Evolutionary conservation across 2,329 filamentous ascomycete species (phyloP).

Genomic region (Laburnicola sp.): DNA sequence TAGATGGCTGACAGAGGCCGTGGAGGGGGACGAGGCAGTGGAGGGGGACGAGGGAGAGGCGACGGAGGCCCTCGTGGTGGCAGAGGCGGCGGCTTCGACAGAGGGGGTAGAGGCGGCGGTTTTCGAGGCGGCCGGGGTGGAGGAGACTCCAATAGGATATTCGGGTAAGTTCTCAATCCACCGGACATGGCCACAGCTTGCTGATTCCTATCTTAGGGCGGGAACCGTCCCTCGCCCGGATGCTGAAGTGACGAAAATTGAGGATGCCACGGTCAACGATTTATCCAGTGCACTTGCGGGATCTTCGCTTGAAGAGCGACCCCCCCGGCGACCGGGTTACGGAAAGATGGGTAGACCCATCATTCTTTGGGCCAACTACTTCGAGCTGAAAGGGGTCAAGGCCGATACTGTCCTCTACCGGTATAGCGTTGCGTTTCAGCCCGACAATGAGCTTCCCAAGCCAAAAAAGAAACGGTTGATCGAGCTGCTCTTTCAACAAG

Average conservation of each 20-base stretch:
- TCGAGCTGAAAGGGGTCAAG: conserved; percentile 41
- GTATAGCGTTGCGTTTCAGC: conserved; percentile 37
- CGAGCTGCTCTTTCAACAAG: conserved; percentile 47
- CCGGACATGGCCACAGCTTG: conserved; percentile 5
- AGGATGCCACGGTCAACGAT: conserved; percentile 39
- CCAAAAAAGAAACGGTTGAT: conserved; percentile 55
- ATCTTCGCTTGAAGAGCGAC: conserved; percentile 22
- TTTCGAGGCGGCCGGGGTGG: too few relatives aligned
- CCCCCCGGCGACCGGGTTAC: conserved; percentile 35
- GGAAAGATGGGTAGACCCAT: conserved; percentile 46
- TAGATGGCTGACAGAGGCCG: conserved; percentile 27
- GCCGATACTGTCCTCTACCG: conserved; percentile 27
- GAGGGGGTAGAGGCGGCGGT: too few relatives aligned
- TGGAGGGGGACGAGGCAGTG: too few relatives aligned
- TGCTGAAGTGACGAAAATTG: conserved; percentile 33
- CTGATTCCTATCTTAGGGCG: conserved; percentile 20
- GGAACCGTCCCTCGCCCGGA: conserved; percentile 41
- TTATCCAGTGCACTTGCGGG: conserved; percentile 27
- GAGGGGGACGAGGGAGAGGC: conserved; percentile 23
- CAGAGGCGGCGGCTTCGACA: conserved; percentile 13
- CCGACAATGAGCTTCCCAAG: conserved; percentile 41
- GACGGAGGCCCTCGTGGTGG: conserved; percentile 16
- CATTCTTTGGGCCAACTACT: conserved; percentile 49
- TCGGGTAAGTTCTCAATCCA: conserved; percentile 24
- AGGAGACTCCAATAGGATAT: too few relatives aligned